A percentile compares a stretch with the other conserved stretches of the same genome.
phyloP scores from a whole-genome alignment of 257 asterid genomes.

The Petunia secreta region DNA sequence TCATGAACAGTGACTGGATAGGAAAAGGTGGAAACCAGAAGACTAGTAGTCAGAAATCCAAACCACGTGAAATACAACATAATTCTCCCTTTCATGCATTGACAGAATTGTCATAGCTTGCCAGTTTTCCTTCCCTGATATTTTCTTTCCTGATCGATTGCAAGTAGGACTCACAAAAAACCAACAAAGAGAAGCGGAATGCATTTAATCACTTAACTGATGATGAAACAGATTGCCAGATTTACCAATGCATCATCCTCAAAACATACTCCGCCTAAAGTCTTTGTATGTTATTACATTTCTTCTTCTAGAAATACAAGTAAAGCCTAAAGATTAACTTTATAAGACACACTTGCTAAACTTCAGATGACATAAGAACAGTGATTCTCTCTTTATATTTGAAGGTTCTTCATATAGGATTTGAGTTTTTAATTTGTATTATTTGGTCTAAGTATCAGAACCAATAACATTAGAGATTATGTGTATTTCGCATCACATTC shows the following conservation, averaged over 20 bases:
- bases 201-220: not conserved
- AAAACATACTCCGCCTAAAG: not conserved
- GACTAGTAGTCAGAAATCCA: conserved; percentile 2
- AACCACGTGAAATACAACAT: not conserved
- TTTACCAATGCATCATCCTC: not conserved
- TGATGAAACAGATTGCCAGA: not conserved
- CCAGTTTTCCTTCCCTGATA: not conserved
- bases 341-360: not conserved
- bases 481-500: not conserved
- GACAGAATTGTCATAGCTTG: not conserved
- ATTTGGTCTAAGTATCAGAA: conserved; percentile 16
- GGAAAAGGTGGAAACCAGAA: conserved; percentile 5
- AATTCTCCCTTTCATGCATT: not conserved
- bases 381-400: conserved; percentile 4
- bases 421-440: conserved; percentile 8
- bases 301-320: not conserved
- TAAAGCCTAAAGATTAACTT: conserved; percentile 10
- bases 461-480: not conserved
- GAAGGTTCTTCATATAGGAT: not conserved
- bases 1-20: not conserved
- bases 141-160: not conserved
- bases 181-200: not conserved
- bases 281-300: not conserved
- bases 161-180: conserved; percentile 10
- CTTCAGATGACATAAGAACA: not conserved